Conservation (phyloP, 2,329 filamentous ascomycete genomes). For the Fusarium zealandicum region DNA sequence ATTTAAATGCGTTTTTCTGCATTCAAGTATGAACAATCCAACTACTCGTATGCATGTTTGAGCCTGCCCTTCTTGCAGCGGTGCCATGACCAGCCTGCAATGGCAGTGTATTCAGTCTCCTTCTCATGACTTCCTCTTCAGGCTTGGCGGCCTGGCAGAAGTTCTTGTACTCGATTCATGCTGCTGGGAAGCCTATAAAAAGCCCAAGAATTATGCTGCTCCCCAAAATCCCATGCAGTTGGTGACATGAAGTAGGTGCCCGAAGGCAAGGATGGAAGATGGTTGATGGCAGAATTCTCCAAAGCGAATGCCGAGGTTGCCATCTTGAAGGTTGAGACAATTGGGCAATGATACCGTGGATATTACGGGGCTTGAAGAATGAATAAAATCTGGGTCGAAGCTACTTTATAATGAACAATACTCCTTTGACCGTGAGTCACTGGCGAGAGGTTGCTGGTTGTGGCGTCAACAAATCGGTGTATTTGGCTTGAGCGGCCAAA, state of each 20-base stretch:
- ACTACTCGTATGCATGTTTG: too few relatives aligned
- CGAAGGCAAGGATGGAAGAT: constrained; percentile 16
- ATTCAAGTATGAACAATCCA: too few relatives aligned
- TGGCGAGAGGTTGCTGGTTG: neutral
- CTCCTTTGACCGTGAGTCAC: constrained; percentile 1
- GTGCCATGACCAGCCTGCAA: constrained; percentile 29
- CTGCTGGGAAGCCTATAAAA: constrained; percentile 35
- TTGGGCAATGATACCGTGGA: neutral
- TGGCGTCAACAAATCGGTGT: neutral
- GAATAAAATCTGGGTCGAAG: neutral
- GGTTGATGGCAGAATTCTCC: constrained; percentile 24
- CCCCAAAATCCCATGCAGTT: constrained; percentile 45
- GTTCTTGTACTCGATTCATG: constrained; percentile 35
- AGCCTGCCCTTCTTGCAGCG: constrained; percentile 3
- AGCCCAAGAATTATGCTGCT: constrained; percentile 43
- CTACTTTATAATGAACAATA: too few relatives aligned
- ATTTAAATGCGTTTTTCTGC: too few relatives aligned
- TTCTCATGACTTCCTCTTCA: neutral
- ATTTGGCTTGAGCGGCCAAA: too few relatives aligned
- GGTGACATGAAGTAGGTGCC: constrained; percentile 42
- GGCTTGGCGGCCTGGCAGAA: constrained; percentile 37
- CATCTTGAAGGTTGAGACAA: constrained; percentile 10
- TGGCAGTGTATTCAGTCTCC: too few relatives aligned
- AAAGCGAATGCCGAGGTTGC: constrained; percentile 8
- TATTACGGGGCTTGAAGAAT: neutral